Conservation (phyloP, 192 early-diverging fungal species). For the Rhizophagus sp. region DNA sequence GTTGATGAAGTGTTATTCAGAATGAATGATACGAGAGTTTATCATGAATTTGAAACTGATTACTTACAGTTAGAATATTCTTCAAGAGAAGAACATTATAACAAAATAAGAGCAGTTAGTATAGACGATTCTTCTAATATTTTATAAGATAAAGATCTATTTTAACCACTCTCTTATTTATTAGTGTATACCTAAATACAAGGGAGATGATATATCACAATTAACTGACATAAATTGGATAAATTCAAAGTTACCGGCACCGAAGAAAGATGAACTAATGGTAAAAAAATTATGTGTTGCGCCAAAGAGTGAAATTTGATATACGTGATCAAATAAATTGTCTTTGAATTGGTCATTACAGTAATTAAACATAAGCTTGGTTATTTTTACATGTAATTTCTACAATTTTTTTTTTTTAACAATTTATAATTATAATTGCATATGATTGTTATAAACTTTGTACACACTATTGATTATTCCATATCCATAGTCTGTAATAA, state of each 20-base stretch:
- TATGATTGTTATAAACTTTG: too few species aligned
- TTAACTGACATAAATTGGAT: conserved; percentile 63
- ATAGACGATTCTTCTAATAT: not conserved
- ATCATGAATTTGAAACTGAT: conserved; percentile 80
- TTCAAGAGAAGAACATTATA: conserved; percentile 64
- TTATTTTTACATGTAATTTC: too few species aligned
- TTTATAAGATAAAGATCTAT: not conserved
- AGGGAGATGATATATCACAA: conserved; percentile 53
- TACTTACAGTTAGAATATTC: conserved; percentile 72
- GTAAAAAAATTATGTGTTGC: conserved; percentile 16
- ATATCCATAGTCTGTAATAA: too few species aligned
- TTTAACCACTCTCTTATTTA: not conserved
- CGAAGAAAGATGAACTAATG: not conserved
- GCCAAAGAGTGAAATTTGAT: not conserved
- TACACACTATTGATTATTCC: too few species aligned
- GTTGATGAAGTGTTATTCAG: conserved; percentile 94
- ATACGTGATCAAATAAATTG: too few species aligned
- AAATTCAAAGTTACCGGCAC: conserved; percentile 43
- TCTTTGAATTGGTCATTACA: too few species aligned
- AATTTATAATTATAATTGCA: too few species aligned
- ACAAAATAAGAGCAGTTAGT: conserved; percentile 58
- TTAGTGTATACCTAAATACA: conserved; percentile 43
- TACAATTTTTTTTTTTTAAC: too few species aligned
- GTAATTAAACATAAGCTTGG: too few species aligned
- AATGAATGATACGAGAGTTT: conserved; percentile 86